Evolutionary conservation across 2,329 filamentous ascomycete genomes (phyloP), one percentile per base, ranked within the genome.

Genomic region (Ascochyta rabiei): DNA sequence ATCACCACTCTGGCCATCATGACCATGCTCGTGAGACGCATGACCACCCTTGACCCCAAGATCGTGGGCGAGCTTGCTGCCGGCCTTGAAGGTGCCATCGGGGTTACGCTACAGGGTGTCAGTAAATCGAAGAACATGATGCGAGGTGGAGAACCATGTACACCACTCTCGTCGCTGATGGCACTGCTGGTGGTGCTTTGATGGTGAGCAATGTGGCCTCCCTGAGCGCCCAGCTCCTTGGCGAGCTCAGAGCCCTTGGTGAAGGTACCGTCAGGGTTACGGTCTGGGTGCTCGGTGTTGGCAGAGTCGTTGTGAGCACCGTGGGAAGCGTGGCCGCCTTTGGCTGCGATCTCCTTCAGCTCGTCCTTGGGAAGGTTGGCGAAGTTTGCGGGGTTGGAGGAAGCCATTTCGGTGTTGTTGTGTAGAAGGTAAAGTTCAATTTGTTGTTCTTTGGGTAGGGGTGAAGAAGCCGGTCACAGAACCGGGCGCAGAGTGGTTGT

Each of bases 291-390:
- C 21, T 56, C 38, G 15, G 37, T 34, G 30, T 26, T 45, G 31
- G 21, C 31, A 12, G 47, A 41, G 21, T 39, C 23, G 30, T 51
- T 33, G 23, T 48, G 41, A 35, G 56, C 57, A 28, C 70, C 70
- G 51, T 76, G 72, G 47, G 68, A 73, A 15, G 77, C 75, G 45
- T 79, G 76, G 4, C 79, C 80, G n/a, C 80, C 80, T 68, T 81
- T 82, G 47, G 74, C 73, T 13, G 79, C 80, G 50, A 82, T 80
- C 51, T 77, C 77, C 26, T 71, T 68, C 49, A 82, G 79, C 59
- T 82, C 77, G 37, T 81, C 79, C 47, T 77, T 79, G 54, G 80
- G 74, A 34, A 79, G 77, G 72, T 82, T 82, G 72, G 80, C 80
- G 59, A 82, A 82, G 74, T 82, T 83, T 53, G 72, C 76, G 30